Evolutionary conservation across 495 filamentous ascomycete species (phyloP).

Genomic region (Hypoxylon perforatum): DNA sequence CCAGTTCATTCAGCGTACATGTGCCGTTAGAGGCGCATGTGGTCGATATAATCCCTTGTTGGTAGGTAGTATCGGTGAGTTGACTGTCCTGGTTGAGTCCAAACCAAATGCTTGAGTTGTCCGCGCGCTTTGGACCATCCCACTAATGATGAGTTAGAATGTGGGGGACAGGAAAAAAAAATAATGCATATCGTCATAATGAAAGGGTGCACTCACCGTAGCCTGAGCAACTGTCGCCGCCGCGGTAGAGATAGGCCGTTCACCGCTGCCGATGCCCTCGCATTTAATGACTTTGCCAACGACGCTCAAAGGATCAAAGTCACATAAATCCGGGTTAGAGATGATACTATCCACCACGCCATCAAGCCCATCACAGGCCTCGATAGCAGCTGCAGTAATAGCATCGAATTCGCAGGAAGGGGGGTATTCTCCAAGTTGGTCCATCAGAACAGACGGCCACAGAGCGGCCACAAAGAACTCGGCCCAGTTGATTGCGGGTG

Average conservation of each 20-base stretch:
- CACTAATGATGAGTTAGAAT: no score
- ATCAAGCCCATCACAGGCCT: conserved; percentile 49
- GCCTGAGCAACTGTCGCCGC: conserved; percentile 42
- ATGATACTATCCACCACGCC: conserved; percentile 45
- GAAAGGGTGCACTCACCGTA: no score
- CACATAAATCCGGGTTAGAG: conserved; percentile 32
- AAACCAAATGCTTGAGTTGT: no score
- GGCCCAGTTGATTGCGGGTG: conserved; percentile 45
- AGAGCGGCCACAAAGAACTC: conserved; percentile 12
- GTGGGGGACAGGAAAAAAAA: no score
- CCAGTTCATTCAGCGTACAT: no score
- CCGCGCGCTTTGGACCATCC: no score
- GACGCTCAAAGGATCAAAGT: conserved; percentile 28
- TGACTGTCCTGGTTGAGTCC: no score
- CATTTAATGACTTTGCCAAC: conserved; percentile 28
- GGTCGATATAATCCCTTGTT: no score
- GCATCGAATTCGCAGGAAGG: conserved; percentile 42
- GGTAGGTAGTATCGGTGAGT: no score
- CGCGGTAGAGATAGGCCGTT: conserved; percentile 18
- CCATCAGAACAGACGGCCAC: conserved; percentile 41
- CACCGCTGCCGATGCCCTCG: no score
- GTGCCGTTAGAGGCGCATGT: no score
- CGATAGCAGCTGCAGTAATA: conserved; percentile 39
- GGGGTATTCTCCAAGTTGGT: conserved; percentile 21
- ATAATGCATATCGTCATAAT: no score